These are phyloP conservation scores for Pseudognaphalium luteoalbum DNA, from an alignment of 129 eudicot genomes.

Conservation along the genomic window DNA sequence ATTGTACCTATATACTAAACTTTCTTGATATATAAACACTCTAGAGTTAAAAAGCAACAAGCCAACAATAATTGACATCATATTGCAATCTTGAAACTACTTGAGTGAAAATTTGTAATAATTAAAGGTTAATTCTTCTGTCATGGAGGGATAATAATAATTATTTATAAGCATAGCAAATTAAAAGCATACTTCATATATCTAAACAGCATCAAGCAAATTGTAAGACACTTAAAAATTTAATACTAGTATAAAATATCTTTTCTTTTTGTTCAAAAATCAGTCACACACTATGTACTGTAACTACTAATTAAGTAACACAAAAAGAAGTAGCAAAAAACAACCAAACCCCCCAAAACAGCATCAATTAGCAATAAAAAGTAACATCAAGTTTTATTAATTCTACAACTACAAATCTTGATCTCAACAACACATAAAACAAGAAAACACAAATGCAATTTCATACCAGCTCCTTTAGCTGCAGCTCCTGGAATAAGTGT, in stretches of 20 bases:
- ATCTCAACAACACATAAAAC: constrained; percentile 16
- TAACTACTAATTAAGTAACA: constrained; percentile 11
- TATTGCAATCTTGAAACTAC: neutral
- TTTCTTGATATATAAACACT: neutral
- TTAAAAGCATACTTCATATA: neutral
- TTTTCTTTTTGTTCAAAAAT: constrained; percentile 20
- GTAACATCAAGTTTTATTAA: neutral
- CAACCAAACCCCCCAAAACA: constrained; percentile 23
- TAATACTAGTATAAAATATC: constrained; percentile 4
- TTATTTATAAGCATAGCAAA: neutral
- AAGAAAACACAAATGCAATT: constrained; percentile 4
- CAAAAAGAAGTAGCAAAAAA: constrained; percentile 15
- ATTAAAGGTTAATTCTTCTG: neutral
- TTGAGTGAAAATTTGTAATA: neutral
- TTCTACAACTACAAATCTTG: constrained; percentile 4
- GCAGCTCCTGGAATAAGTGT: constrained; percentile 80
- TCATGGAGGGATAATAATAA: too few relatives aligned
- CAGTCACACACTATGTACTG: constrained; percentile 22
- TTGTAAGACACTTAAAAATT: constrained; percentile 30
- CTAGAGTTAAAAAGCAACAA: neutral
- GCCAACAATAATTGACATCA: too few relatives aligned
- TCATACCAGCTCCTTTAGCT: constrained; percentile 80
- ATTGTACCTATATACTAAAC: neutral
- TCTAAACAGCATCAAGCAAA: constrained; percentile 19
- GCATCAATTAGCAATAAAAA: neutral